Evolutionary conservation across 192 early-diverging fungal genomes (phyloP), one percentile per base, ranked within the genome.

Genomic region (Lunasporangiospora selenospora): DNA sequence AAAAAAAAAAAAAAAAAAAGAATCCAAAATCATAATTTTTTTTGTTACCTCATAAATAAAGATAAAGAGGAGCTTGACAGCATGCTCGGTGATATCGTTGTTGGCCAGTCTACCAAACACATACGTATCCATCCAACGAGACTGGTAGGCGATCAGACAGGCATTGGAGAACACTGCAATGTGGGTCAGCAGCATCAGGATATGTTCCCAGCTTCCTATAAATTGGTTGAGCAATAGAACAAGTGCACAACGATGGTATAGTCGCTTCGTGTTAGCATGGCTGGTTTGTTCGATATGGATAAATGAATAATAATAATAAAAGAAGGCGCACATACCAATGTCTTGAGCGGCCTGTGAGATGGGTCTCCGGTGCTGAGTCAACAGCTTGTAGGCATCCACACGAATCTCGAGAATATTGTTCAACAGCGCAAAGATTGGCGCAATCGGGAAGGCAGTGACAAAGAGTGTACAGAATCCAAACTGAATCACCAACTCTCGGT

Each of bases 401-500:
- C 86, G 78, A 23, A 90, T 79, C 56, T 89, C 88, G 15, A 86
- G 37, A 16, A 75, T 10, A 44, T 87, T 89, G 70, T 85, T 84
- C 10, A 88, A 9, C 49, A 83, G 65, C 15, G 89, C 86, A 66
- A 92, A 81, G 23, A 88, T 49, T 4, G 90, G 85, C 3, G 87
- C 89, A 19, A 92, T 66, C 11, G 91, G 91, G 55, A 89, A 90
- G 2, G 86, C 80, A 26, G 67, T 57, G 4, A 85, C 83, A 69
- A 92, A 90, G 37, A 92, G 59, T 6, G 80, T 67, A 42, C 92
- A 79, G 71, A 85, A 91, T 10, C 89, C 91, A 80, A 86, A 89
- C 70, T 90, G 85, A 24, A 88, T 65, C 5, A 89, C 83, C 58
- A 82, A 51, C 38, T 77, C 66, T 3, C 66, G 53, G 44, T 81